These are phyloP conservation scores for Lepiota brunneoincarnata DNA, from an alignment of 768 basidiomycete species.

Conservation along the genomic window DNA sequence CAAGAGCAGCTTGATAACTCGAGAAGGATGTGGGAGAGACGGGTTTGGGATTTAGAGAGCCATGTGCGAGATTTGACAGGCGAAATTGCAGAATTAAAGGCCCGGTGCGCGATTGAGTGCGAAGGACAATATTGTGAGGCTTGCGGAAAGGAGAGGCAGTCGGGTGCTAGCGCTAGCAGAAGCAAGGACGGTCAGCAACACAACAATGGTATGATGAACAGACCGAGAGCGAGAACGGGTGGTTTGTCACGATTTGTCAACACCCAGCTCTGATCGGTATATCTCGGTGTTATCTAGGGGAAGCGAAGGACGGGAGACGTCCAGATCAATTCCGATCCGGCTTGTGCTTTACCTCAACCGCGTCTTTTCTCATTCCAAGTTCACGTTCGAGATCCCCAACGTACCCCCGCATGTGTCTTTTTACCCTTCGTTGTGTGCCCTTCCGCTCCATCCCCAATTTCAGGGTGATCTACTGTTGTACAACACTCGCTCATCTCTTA, in stretches of 20 bases:
- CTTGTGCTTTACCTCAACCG: too few species aligned
- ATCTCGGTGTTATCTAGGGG: background rate
- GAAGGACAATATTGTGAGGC: slow-evolving; percentile 47
- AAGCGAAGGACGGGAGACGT: background rate
- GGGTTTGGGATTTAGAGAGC: slow-evolving; percentile 73
- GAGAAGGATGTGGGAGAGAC: slow-evolving; percentile 66
- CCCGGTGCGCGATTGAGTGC: slow-evolving; percentile 25
- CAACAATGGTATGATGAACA: slow-evolving; percentile 46
- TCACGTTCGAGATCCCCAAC: background rate
- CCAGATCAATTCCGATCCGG: too few species aligned
- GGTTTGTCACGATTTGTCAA: slow-evolving; percentile 61
- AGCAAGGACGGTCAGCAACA: background rate
- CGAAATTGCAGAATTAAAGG: slow-evolving; percentile 57
- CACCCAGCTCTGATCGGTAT: slow-evolving; percentile 31
- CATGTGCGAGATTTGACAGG: slow-evolving; percentile 70
- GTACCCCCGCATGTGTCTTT: background rate
- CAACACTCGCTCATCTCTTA: background rate
- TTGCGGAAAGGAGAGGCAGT: slow-evolving; percentile 49
- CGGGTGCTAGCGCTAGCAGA: background rate
- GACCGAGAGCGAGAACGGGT: slow-evolving; percentile 69
- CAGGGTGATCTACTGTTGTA: slow-evolving; percentile 4
- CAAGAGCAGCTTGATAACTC: slow-evolving; percentile 60
- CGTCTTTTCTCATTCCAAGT: background rate
- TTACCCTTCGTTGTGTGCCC: background rate
- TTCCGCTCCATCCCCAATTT: background rate